Conservation (phyloP, 2,329 filamentous ascomycete genomes). For the Paraphoma chrysanthemicola region DNA sequence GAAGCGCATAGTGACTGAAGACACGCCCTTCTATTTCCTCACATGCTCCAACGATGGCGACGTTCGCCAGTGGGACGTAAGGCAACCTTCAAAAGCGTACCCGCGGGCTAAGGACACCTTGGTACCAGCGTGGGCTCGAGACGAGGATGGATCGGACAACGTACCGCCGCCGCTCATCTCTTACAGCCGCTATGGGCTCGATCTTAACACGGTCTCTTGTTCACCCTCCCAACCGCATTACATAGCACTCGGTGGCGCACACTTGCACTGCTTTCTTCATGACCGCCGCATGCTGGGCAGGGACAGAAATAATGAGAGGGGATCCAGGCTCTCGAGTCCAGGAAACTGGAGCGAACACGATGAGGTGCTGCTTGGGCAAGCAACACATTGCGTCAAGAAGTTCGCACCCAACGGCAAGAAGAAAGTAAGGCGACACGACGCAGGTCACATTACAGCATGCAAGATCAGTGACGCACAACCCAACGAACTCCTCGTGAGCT, state of each 20-base stretch:
- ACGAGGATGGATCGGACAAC: slow-evolving; percentile 55
- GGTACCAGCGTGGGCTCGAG: slow-evolving; percentile 33
- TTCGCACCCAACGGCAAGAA: slow-evolving; percentile 69
- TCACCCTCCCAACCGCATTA: slow-evolving; percentile 72
- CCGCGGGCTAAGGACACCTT: slow-evolving; percentile 51
- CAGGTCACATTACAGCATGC: slow-evolving; percentile 72
- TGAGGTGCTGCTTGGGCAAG: slow-evolving; percentile 63
- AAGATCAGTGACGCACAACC: slow-evolving; percentile 74
- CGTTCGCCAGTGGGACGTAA: slow-evolving; percentile 72
- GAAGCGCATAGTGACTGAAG: slow-evolving; percentile 73
- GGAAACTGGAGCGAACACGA: slow-evolving; percentile 53
- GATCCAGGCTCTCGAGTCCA: slow-evolving; percentile 53
- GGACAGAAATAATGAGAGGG: slow-evolving; percentile 62
- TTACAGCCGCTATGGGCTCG: slow-evolving; percentile 68
- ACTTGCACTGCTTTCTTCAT: slow-evolving; percentile 73
- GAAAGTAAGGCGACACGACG: slow-evolving; percentile 60
- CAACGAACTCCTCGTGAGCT: slow-evolving; percentile 72
- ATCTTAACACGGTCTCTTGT: slow-evolving; percentile 73
- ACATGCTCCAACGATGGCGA: slow-evolving; percentile 75
- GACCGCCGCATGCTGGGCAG: slow-evolving; percentile 72
- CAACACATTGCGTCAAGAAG: slow-evolving; percentile 70
- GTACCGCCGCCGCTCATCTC: slow-evolving; percentile 70
- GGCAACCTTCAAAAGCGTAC: slow-evolving; percentile 70
- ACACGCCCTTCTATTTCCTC: slow-evolving; percentile 71
- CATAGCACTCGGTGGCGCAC: slow-evolving; percentile 72